Evolutionary conservation across 1,284 basidiomycete genomes (phyloP), one percentile per base, ranked within the genome.

Genomic region (Papiliotrema fonsecae): DNA sequence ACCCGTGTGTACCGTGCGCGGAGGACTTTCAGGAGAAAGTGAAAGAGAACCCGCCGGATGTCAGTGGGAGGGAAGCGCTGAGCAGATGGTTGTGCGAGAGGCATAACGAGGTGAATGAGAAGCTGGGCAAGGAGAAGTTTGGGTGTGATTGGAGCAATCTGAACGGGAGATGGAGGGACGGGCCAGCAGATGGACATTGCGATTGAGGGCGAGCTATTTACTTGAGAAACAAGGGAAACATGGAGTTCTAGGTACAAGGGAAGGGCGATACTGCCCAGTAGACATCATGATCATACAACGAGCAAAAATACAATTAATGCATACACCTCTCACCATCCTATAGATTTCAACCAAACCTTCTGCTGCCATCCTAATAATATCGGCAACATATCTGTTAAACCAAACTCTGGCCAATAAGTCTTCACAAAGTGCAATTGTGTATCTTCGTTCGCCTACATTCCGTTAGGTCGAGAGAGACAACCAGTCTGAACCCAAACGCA

Each of bases 401-500:
- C 89, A 67, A 97, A 97, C 50, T 93, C 85, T 0, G 96, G 96
- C 96, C 96, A 99, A 68, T 87, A 94, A 0, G 82, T 82, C 28
- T 83, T 75, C n/a, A 85, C 81, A 71, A 97, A 94, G 67, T 97
- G 89, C n/a, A 98, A 76, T 58, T 93, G 89, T 0, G 90, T 88
- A 57, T 86, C 73, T 59, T 90, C 84, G 47, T 79, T 86, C 57
- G 70, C 42, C 56, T 59, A 38, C 2, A 13, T n/a, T 42, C 11
- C 36, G 27, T 27, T 44, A 24, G 26, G 44, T 22, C n/a, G n/a
- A n/a, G n/a, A n/a, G n/a, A n/a, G n/a, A n/a, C n/a, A n/a, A n/a
- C n/a, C n/a, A n/a, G n/a, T n/a, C n/a, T n/a, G n/a, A n/a, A n/a
- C n/a, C n/a, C 13, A 7, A 16, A 42, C 31, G 14, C 27, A 87